Percentiles rank a stretch among this genome's conserved stretches.
These are phyloP conservation scores for Ceratobasidium sp. DNA, from an alignment of 1,284 basidiomycete genomes.

Conservation along the genomic window DNA sequence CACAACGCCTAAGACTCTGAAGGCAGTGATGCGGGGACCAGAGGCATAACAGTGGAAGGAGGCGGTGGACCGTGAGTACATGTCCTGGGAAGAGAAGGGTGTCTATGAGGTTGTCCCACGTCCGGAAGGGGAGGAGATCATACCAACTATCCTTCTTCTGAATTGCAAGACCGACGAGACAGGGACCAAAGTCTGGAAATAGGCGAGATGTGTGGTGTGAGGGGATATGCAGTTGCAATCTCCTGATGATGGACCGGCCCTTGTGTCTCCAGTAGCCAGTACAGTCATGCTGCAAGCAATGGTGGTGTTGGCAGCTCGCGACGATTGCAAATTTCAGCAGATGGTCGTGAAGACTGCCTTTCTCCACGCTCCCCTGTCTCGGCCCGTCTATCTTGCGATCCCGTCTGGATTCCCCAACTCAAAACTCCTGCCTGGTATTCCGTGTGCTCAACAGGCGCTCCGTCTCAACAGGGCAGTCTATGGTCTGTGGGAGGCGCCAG, in stretches of 20 bases:
- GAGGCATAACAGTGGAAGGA: neutral
- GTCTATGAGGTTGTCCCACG: neutral
- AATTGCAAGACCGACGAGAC: slow-evolving; percentile 57
- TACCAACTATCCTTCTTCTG: slow-evolving; percentile 1
- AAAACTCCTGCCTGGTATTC: neutral
- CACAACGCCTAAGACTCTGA: neutral
- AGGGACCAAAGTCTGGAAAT: slow-evolving; percentile 55
- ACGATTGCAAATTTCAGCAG: slow-evolving; percentile 57
- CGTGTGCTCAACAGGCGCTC: neutral
- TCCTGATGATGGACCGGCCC: slow-evolving; percentile 61
- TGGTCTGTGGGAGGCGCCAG: neutral
- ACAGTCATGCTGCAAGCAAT: slow-evolving; percentile 56
- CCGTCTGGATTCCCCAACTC: slow-evolving; percentile 44
- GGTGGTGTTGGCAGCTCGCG: slow-evolving; percentile 57
- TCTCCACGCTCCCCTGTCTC: slow-evolving; percentile 49
- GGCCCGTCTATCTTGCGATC: slow-evolving; percentile 50
- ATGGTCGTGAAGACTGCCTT: slow-evolving; percentile 62
- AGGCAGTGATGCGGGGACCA: neutral
- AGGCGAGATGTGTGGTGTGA: slow-evolving; percentile 60
- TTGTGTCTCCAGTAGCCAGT: slow-evolving; percentile 59
- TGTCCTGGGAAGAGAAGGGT: neutral
- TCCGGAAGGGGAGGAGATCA: neutral
- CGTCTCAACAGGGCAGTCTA: slow-evolving; percentile 12
- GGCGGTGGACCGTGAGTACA: neutral
- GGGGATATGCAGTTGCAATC: slow-evolving; percentile 60